phyloP scores from a whole-genome alignment of 306 rosid genomes.

The Fragaria ananassa region DNA sequence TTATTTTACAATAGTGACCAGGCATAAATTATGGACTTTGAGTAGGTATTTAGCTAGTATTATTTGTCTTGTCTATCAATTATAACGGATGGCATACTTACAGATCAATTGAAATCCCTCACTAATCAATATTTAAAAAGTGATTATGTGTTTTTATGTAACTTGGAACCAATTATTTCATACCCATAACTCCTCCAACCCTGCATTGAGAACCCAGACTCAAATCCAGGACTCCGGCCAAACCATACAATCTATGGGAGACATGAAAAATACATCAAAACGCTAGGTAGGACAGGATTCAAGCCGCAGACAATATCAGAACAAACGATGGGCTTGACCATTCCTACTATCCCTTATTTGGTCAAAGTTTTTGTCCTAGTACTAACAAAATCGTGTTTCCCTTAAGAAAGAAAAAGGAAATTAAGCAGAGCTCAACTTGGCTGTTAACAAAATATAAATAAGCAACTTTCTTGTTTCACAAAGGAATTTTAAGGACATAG shows the following conservation, averaged over 20 bases:
- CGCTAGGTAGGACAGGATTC: not conserved
- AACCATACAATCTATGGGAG: not conserved
- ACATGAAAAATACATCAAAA: not conserved
- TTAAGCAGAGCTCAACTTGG: not conserved
- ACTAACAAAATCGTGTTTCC: not conserved
- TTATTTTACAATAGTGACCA: not conserved
- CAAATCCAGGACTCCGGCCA: not conserved
- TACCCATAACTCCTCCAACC: not conserved
- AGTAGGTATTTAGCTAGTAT: not conserved
- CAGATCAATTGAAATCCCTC: not conserved
- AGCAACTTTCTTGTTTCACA: not conserved
- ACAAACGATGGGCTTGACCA: not conserved
- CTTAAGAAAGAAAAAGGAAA: not conserved
- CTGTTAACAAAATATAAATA: not conserved
- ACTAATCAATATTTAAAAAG: not conserved
- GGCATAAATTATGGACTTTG: not conserved
- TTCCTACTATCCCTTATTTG: not conserved
- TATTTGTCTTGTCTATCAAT: not conserved
- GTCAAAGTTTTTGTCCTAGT: not conserved
- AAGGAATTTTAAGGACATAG: conserved; percentile 8
- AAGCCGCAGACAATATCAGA: not conserved
- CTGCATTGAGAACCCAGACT: not conserved
- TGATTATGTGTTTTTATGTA: not conserved
- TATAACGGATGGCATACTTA: not conserved
- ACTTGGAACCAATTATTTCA: not conserved